phyloP scores from a whole-genome alignment of 148 eudicot species.

The Fagopyrum tataricum region DNA sequence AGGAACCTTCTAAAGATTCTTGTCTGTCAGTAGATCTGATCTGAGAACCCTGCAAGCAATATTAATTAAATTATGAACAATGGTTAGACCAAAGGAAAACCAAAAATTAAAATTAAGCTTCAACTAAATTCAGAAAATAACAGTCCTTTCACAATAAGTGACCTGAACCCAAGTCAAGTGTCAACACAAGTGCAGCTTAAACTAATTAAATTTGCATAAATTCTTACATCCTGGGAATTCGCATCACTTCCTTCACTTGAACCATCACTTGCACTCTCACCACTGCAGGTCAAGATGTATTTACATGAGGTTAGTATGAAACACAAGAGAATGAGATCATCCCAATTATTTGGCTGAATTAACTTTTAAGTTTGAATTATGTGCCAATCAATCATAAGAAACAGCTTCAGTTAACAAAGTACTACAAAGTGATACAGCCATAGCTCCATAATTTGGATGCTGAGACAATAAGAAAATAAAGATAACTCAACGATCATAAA shows the following conservation, averaged over 20 bases:
- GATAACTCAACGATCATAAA: background rate
- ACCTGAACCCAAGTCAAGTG: background rate
- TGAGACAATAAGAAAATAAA: background rate
- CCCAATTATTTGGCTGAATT: background rate
- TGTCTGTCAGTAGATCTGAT: constrained; percentile 52
- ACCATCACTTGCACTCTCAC: constrained; percentile 83
- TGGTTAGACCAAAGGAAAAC: background rate
- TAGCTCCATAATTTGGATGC: background rate
- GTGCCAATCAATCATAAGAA: background rate
- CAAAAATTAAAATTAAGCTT: constrained; percentile 1
- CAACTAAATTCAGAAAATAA: background rate
- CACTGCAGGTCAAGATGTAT: constrained; percentile 40
- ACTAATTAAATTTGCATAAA: constrained; percentile 8
- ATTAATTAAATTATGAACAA: background rate
- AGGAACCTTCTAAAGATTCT: constrained; percentile 61
- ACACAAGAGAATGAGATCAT: background rate
- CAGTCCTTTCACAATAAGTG: constrained; percentile 8
- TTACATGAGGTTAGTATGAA: background rate
- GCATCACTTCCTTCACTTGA: constrained; percentile 98
- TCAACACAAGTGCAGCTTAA: background rate
- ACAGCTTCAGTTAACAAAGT: background rate
- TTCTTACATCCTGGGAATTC: constrained; percentile 83
- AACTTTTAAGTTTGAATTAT: background rate
- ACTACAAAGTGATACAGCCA: background rate
- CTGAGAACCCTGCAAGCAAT: constrained; percentile 56